Evolutionary conservation across 2,329 filamentous ascomycete species (phyloP), one percentile per base, ranked within the genome.

Genomic region (Ophiostoma sp.): DNA sequence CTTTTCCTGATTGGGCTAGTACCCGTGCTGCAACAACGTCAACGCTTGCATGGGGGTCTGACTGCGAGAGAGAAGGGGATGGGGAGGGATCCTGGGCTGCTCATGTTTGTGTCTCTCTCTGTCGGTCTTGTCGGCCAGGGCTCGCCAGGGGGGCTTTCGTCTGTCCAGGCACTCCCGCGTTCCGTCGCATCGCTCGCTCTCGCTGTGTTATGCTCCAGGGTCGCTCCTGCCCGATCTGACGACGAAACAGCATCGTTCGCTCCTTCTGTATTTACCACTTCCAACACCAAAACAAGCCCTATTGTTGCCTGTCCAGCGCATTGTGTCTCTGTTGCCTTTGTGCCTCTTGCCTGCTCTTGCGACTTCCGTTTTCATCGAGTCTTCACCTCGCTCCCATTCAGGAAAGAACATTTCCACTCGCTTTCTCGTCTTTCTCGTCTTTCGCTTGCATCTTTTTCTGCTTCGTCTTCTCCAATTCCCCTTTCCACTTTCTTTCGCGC

Each of bases 41-140:
- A 57, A 71, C 69, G 57, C 69, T 71, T 71, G 69, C 39, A 71
- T 52, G 22, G 50, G 33, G 59, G 61, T n/a, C 61, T 45, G 61
- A 66, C 59, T 12, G 9, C 33, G 11, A 25, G 33, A 39, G 59
- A 52, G 19, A 22, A 7, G 11, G 59, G 36, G 42, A 15, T 4
- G 11, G 59, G 39, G 33, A 15, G 33, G 11, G 59, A 64, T 64
- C 36, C 36, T 45, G n/a, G 61, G 36, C 36, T n/a, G 33, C 57
- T 64, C 36, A n/a, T 64, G 61, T 64, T 64, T 45, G 61, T 45
- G 36, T 45, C 36, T 45, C 12, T 66, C 2, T 63, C n/a, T 55
- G 8, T 28, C 50, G 50, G 22, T 55, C 50, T 55, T 8, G 36
- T 64, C 36, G 36, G 61, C 61, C 61, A 66, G 61, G 61, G 36